Conservation (phyloP, 768 basidiomycete species). For the Boletellus sp. region DNA sequence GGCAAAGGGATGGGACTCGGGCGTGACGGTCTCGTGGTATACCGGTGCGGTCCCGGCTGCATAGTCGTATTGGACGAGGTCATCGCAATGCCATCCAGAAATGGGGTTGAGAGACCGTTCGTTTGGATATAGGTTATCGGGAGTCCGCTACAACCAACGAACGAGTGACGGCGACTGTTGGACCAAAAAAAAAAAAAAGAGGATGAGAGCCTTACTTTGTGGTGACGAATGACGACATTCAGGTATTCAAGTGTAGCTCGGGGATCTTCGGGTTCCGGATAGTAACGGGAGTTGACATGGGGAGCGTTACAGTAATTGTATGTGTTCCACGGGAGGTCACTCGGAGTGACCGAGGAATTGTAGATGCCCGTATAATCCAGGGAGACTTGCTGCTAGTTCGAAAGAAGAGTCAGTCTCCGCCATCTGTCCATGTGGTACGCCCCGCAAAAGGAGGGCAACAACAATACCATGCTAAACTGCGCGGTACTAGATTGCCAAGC, state of each 20-base stretch:
- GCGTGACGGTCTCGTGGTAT: constrained; percentile 38
- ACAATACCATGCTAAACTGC: constrained; percentile 10
- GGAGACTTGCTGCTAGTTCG: constrained; percentile 6
- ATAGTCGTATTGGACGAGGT: constrained; percentile 38
- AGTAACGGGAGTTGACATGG: constrained; percentile 41
- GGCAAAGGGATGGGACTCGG: constrained; percentile 43
- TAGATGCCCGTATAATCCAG: constrained; percentile 35
- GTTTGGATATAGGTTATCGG: constrained; percentile 45
- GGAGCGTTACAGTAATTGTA: constrained; percentile 55
- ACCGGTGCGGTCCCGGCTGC: constrained; percentile 36
- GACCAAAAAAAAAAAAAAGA: neutral
- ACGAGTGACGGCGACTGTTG: neutral
- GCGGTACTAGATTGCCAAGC: neutral
- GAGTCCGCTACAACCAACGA: constrained; percentile 36
- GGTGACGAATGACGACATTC: constrained; percentile 44
- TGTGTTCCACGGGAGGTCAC: constrained; percentile 42
- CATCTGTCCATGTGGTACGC: neutral
- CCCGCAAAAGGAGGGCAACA: neutral
- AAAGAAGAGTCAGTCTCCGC: neutral
- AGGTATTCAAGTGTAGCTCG: constrained; percentile 38
- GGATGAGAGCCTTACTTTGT: constrained; percentile 35
- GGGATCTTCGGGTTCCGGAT: constrained; percentile 26
- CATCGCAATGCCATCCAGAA: constrained; percentile 40
- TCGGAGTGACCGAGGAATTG: constrained; percentile 42
- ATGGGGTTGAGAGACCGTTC: constrained; percentile 39